Evolutionary conservation across 2,329 filamentous ascomycete genomes (phyloP).

Genomic region (Hypoxylon sp.): DNA sequence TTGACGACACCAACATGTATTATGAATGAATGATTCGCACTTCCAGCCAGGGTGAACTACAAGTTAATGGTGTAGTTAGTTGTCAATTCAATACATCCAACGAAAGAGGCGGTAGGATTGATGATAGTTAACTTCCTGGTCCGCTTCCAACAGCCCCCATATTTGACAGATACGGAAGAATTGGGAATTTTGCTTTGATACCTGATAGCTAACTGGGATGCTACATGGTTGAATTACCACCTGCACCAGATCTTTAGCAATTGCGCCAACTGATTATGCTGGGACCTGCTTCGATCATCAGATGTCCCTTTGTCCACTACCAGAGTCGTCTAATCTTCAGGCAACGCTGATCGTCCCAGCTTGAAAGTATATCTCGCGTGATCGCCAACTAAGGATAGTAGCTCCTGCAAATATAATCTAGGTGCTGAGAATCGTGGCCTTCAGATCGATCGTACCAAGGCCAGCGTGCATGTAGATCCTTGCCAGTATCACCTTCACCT

Average conservation of each 20-base stretch:
- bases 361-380: background rate
- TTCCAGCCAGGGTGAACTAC: background rate
- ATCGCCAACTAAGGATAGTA: background rate
- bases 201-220: background rate
- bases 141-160: background rate
- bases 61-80: background rate
- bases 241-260: background rate
- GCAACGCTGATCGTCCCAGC: background rate
- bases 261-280: background rate
- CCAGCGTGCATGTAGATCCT: too few species aligned
- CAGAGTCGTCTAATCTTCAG: background rate
- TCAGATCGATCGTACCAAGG: background rate
- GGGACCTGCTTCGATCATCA: background rate
- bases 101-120: background rate
- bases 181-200: background rate
- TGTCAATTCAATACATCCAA: background rate
- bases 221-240: background rate
- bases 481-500: background rate
- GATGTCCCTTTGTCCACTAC: background rate
- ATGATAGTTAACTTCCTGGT: background rate
- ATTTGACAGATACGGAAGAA: background rate
- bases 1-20: background rate
- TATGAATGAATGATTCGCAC: background rate
- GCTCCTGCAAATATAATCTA: background rate
- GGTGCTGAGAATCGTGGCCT: background rate